A percentile compares a stretch with the other conserved stretches of the same genome.
Conservation (phyloP, 1,284 basidiomycete species). For the Takashimella koratensis region DNA sequence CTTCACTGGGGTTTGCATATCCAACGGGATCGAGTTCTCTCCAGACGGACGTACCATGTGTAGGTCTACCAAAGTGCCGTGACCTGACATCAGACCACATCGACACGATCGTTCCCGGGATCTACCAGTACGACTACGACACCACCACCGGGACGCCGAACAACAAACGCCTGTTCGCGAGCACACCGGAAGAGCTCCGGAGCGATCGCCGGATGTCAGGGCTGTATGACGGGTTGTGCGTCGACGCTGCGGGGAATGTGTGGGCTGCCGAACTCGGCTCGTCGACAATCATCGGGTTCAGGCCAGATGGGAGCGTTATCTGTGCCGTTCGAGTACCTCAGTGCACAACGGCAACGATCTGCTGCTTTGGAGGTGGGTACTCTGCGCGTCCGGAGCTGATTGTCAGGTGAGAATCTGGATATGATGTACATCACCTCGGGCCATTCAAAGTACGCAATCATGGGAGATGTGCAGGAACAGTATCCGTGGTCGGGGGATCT, state of each 20-base stretch:
- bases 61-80: too few species aligned
- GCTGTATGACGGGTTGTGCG: conserved; percentile 43
- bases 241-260: conserved; percentile 43
- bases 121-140: conserved; percentile 40
- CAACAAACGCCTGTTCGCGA: conserved; percentile 27
- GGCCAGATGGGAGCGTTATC: conserved; percentile 37
- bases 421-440: conserved; percentile 42
- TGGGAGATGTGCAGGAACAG: conserved; percentile 23
- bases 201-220: too few species aligned
- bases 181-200: conserved; percentile 15
- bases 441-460: conserved; percentile 22
- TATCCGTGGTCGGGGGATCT: conserved; percentile 35
- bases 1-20: conserved; percentile 31
- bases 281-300: conserved; percentile 35
- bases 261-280: conserved; percentile 47
- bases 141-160: conserved; percentile 24
- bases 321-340: conserved; percentile 24
- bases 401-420: conserved; percentile 32
- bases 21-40: conserved; percentile 47
- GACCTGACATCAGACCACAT: too few species aligned
- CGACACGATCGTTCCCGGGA: conserved; percentile 33
- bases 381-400: too few species aligned
- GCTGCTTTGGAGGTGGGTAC: conserved; percentile 45
- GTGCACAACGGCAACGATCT: conserved; percentile 37
- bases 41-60: conserved; percentile 43